A percentile compares a stretch with the other conserved stretches of the same genome.
phyloP scores from a whole-genome alignment of 2,329 filamentous ascomycete species.

The Sclerotinia minor region DNA sequence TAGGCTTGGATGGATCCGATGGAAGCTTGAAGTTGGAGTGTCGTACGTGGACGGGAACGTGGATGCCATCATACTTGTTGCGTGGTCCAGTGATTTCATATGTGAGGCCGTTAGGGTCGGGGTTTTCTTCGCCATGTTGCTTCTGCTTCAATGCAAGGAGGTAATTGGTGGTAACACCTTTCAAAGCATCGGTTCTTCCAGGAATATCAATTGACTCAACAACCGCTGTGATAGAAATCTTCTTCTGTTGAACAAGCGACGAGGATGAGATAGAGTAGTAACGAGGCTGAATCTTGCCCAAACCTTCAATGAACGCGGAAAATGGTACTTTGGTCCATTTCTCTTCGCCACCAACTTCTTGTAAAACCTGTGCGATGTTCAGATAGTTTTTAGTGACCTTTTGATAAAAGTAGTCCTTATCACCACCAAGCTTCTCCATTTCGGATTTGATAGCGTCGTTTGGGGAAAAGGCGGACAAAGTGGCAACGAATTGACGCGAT shows the following conservation, averaged over 20 bases:
- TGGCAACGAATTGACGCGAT: constrained; percentile 90
- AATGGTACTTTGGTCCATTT: constrained; percentile 87
- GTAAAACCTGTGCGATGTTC: constrained; percentile 85
- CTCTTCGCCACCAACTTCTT: constrained; percentile 68
- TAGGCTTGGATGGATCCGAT: constrained; percentile 87
- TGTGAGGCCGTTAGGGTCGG: constrained; percentile 78
- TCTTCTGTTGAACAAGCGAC: constrained; percentile 88
- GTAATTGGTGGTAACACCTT: constrained; percentile 96
- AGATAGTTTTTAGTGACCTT: constrained; percentile 78
- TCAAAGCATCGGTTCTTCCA: constrained; percentile 74
- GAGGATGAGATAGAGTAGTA: constrained; percentile 99
- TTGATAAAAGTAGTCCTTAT: constrained; percentile 93
- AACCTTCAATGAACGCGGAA: constrained; percentile 88
- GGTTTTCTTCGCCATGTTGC: constrained; percentile 83
- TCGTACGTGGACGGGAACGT: constrained; percentile 91
- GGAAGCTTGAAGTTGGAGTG: constrained; percentile 99
- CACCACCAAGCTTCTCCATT: constrained; percentile 82
- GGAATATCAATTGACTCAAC: constrained; percentile 82
- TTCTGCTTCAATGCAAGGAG: constrained; percentile 93
- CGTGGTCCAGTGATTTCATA: constrained; percentile 87
- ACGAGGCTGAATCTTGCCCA: constrained; percentile 92
- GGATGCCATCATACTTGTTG: constrained; percentile 95
- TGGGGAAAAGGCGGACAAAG: constrained; percentile 85
- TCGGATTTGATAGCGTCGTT: constrained; percentile 82
- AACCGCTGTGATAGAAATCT: constrained; percentile 91